Evolutionary conservation across 768 basidiomycete genomes (phyloP).

Genomic region (Psilocybe azurescens): DNA sequence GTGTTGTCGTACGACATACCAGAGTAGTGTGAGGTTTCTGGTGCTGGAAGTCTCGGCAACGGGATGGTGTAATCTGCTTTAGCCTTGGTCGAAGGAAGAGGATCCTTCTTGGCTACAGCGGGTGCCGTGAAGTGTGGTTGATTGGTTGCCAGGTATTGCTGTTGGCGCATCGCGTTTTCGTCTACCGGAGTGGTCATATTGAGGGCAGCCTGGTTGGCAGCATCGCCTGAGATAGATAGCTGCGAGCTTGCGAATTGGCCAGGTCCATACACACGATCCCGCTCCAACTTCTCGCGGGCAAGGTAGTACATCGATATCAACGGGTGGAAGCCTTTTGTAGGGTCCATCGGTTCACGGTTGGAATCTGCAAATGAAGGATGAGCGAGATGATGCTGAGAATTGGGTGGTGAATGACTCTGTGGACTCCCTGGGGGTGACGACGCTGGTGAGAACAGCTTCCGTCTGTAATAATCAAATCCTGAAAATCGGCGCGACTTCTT

Average conservation of each 20-base stretch:
- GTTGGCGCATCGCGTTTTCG: constrained; percentile 23
- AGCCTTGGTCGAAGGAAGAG: constrained; percentile 29
- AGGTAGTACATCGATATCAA: constrained; percentile 97
- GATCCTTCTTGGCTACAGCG: constrained; percentile 31
- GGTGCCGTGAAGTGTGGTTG: constrained; percentile 34
- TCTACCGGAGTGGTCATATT: constrained; percentile 29
- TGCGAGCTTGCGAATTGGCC: constrained; percentile 95
- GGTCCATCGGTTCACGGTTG: constrained; percentile 68
- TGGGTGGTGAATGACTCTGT: constrained; percentile 58
- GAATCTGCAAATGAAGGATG: constrained; percentile 50
- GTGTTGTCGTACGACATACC: constrained; percentile 78
- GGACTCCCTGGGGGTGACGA: constrained; percentile 48
- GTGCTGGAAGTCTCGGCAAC: constrained; percentile 79
- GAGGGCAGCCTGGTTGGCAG: constrained; percentile 18
- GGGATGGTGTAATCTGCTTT: constrained; percentile 84
- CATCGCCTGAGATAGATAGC: constrained; percentile 55
- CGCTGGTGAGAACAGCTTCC: constrained; percentile 81
- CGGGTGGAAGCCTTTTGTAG: constrained; percentile 93
- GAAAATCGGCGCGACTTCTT: constrained; percentile 89
- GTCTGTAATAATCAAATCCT: constrained; percentile 92
- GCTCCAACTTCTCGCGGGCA: constrained; percentile 92
- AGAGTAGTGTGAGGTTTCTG: constrained; percentile 81
- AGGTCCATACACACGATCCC: constrained; percentile 92
- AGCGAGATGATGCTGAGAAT: constrained; percentile 61
- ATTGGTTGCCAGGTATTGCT: constrained; percentile 24